phyloP scores from a whole-genome alignment of 2,329 filamentous ascomycete species.

The Fusarium ramigenum region DNA sequence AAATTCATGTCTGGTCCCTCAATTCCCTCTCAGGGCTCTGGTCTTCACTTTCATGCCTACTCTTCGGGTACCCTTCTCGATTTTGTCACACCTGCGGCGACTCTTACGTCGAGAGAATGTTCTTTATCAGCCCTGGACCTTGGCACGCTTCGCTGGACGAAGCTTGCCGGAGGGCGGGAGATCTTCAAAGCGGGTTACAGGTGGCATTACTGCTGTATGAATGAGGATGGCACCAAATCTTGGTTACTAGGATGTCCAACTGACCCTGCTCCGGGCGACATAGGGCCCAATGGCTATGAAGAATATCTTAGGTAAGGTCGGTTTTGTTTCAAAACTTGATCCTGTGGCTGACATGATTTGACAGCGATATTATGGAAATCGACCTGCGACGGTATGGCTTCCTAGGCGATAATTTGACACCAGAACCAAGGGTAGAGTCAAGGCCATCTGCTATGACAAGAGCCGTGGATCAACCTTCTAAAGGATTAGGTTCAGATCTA shows the following conservation, averaged over 20 bases:
- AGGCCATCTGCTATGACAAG: conserved; percentile 60
- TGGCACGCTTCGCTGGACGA: conserved; percentile 89
- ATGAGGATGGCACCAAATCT: conserved; percentile 93
- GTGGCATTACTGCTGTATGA: conserved; percentile 98
- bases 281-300: conserved; percentile 77
- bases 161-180: conserved; percentile 91
- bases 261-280: conserved; percentile 71
- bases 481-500: conserved; percentile 83
- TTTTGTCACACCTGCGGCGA: conserved; percentile 90
- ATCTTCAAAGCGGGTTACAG: conserved; percentile 92
- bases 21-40: conserved; percentile 87
- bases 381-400: conserved; percentile 93
- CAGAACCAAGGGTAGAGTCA: conserved; percentile 62
- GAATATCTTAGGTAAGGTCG: conserved; percentile 77
- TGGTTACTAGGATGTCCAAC: conserved; percentile 95
- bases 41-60: conserved; percentile 95
- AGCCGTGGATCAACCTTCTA: conserved; percentile 64
- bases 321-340: background rate
- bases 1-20: conserved; percentile 85
- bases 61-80: conserved; percentile 92
- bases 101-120: conserved; percentile 86
- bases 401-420: conserved; percentile 77
- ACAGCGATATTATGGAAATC: conserved; percentile 87
- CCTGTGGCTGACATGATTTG: conserved; percentile 28
- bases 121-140: conserved; percentile 91